phyloP scores from a whole-genome alignment of 2,329 filamentous ascomycete species.

The Talaromyces pinophilus region DNA sequence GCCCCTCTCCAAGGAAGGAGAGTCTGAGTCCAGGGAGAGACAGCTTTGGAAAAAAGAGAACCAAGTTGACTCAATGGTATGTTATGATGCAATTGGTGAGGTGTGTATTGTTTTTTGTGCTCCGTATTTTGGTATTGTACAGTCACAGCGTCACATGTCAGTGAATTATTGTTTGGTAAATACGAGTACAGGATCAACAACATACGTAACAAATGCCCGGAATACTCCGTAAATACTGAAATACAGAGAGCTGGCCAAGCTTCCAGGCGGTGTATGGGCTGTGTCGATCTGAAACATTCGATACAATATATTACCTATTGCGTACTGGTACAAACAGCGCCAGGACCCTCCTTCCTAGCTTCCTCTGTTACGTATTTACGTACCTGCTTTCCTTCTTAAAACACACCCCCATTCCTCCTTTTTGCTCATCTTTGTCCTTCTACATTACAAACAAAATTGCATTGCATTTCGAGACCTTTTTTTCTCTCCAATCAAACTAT shows the following conservation, averaged over 20 bases:
- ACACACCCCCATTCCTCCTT: conserved; percentile 3
- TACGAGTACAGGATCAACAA: neutral
- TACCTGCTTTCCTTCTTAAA: conserved; percentile 2
- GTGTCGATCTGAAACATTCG: conserved; percentile 12
- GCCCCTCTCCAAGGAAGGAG: conserved; percentile 7
- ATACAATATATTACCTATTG: neutral
- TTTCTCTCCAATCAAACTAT: neutral
- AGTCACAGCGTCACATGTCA: neutral
- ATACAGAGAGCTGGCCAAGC: neutral
- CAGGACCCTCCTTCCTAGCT: conserved; percentile 3
- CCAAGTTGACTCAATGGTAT: neutral
- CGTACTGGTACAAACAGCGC: conserved; percentile 6
- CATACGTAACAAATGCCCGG: neutral
- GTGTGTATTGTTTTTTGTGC: neutral
- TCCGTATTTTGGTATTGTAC: neutral
- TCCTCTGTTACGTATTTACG: conserved; percentile 11
- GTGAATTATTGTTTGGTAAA: neutral
- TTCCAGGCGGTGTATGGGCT: conserved; percentile 8
- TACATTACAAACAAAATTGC: neutral
- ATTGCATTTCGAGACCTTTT: neutral
- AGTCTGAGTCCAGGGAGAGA: neutral
- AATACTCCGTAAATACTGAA: neutral
- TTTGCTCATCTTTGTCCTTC: conserved; percentile 8
- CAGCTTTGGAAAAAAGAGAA: neutral
- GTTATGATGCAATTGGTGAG: neutral